Percentiles rank a stretch among this genome's conserved stretches.
Conservation (phyloP, 2,329 filamentous ascomycete genomes). For the Triangularia verruculosa region DNA sequence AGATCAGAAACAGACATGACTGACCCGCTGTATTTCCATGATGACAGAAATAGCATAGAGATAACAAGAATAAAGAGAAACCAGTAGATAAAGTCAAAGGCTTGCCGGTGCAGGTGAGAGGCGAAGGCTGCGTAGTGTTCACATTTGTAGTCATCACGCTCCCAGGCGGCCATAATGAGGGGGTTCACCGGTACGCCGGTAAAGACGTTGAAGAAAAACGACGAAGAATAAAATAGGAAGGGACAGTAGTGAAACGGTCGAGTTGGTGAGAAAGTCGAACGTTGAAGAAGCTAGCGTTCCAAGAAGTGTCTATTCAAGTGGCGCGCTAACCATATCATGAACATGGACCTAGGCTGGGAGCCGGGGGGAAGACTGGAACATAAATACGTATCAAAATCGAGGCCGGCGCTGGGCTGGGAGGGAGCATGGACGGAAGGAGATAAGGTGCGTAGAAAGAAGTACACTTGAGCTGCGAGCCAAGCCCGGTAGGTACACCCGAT, state of each 20-base stretch:
- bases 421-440: neutral
- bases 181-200: neutral
- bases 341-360: constrained; percentile 1
- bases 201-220: neutral
- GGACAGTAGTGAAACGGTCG: neutral
- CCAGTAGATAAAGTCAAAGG: constrained; percentile 43
- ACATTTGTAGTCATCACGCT: constrained; percentile 35
- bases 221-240: neutral
- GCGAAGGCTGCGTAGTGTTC: constrained; percentile 41
- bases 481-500: constrained; percentile 6
- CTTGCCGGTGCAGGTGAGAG: constrained; percentile 32
- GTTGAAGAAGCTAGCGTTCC: constrained; percentile 10
- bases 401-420: constrained; percentile 5
- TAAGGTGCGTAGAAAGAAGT: constrained; percentile 14
- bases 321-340: constrained; percentile 11
- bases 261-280: constrained; percentile 6
- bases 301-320: constrained; percentile 7
- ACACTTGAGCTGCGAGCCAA: constrained; percentile 11
- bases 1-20: constrained; percentile 10
- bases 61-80: constrained; percentile 39
- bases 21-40: constrained; percentile 38
- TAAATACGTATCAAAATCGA: constrained; percentile 15
- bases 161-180: constrained; percentile 27
- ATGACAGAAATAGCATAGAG: constrained; percentile 36
- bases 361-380: constrained; percentile 2